Evolutionary conservation across 2,329 filamentous ascomycete species (phyloP).

Genomic region (Venturia asperata): DNA sequence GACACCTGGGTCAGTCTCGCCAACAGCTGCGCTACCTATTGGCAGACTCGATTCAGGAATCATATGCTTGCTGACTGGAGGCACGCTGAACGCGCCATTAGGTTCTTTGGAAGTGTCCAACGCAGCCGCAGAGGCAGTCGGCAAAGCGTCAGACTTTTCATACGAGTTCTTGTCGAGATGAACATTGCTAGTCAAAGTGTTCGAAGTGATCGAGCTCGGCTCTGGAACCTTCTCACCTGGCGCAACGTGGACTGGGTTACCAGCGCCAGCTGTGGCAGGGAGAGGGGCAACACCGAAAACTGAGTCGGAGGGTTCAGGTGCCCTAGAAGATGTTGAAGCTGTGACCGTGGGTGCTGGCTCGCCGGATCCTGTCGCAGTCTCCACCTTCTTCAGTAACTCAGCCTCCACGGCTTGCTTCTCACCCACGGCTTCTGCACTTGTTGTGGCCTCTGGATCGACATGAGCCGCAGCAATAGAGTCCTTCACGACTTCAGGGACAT

Average conservation of each 20-base stretch:
- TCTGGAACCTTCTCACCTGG: slow-evolving; percentile 76
- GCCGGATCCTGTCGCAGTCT: slow-evolving; percentile 35
- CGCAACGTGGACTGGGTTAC: slow-evolving; percentile 73
- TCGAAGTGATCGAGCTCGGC: slow-evolving; percentile 53
- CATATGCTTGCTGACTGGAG: slow-evolving; percentile 50
- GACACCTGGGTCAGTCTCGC: slow-evolving; percentile 33
- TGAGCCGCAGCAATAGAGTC: slow-evolving; percentile 46
- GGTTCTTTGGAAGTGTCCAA: neutral
- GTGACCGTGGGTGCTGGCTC: slow-evolving; percentile 39
- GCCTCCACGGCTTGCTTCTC: slow-evolving; percentile 70
- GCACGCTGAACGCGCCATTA: slow-evolving; percentile 39
- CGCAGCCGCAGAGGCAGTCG: slow-evolving; percentile 35
- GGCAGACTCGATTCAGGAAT: slow-evolving; percentile 81
- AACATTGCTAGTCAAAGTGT: slow-evolving; percentile 61
- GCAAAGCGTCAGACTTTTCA: slow-evolving; percentile 47
- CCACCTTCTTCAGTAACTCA: slow-evolving; percentile 59
- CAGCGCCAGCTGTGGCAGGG: slow-evolving; percentile 50
- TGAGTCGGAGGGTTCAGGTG: slow-evolving; percentile 24
- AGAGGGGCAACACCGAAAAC: slow-evolving; percentile 52
- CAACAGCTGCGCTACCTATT: slow-evolving; percentile 44
- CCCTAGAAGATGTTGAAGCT: slow-evolving; percentile 32
- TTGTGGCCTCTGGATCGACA: slow-evolving; percentile 62
- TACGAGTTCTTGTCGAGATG: slow-evolving; percentile 77
- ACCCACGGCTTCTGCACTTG: slow-evolving; percentile 58
- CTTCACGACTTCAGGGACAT: slow-evolving; percentile 37